A percentile compares a stretch with the other conserved stretches of the same genome.
Evolutionary conservation across 345 rosid genomes (phyloP).

Genomic region (Triadica sebifera): DNA sequence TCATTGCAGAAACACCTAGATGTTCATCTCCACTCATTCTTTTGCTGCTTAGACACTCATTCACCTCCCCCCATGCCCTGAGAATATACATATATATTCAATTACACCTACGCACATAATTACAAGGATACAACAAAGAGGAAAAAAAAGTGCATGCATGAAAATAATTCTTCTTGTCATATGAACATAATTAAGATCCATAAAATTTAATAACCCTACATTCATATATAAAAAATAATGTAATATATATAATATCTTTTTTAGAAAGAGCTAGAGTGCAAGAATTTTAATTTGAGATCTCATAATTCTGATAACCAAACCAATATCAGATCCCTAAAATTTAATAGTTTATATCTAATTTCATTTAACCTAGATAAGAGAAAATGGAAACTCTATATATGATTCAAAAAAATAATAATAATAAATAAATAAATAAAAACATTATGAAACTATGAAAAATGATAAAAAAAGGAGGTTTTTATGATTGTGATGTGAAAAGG

Average conservation of each 20-base stretch:
- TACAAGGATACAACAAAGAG: not conserved
- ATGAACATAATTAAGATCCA: not conserved
- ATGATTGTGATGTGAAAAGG: no score
- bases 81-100: not conserved
- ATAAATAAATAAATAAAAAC: no score
- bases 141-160: not conserved
- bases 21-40: slow-evolving; percentile 32
- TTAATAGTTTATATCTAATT: not conserved
- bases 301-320: no score
- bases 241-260: no score
- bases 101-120: not conserved
- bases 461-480: no score
- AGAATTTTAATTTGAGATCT: no score
- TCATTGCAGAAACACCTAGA: slow-evolving; percentile 57
- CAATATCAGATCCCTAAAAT: not conserved
- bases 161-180: not conserved
- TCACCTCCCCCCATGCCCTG: slow-evolving; percentile 62
- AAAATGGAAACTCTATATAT: no score
- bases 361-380: no score
- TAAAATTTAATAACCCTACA: not conserved
- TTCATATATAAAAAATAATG: no score
- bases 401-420: no score
- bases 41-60: slow-evolving; percentile 41
- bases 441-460: no score
- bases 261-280: no score